These are phyloP conservation scores for Phalaenopsis hybrid DNA, from an alignment of 116 monocot genomes.

Conservation along the genomic window DNA sequence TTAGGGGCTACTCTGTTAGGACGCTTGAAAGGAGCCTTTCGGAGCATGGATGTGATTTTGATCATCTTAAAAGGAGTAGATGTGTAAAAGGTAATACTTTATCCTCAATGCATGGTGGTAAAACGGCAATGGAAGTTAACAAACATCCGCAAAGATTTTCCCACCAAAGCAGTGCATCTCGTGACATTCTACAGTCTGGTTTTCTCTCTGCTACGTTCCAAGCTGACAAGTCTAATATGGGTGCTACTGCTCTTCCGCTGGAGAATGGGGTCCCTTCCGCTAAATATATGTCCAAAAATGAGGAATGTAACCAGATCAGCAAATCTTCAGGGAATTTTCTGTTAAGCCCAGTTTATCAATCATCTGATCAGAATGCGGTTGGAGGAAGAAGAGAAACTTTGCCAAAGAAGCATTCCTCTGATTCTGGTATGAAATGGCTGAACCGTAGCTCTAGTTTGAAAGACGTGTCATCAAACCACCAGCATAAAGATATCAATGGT, in stretches of 20 bases:
- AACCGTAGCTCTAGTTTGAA: conserved; percentile 42
- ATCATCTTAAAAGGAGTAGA: conserved; percentile 1
- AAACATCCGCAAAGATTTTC: not conserved
- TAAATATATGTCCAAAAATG: not conserved
- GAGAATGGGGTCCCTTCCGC: not conserved
- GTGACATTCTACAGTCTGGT: not conserved
- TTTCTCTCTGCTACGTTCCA: not conserved
- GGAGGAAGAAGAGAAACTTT: conserved; percentile 19
- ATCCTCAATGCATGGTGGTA: not conserved
- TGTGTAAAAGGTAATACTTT: not conserved
- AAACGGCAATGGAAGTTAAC: not conserved
- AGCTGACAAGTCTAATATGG: not conserved
- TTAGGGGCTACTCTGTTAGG: not conserved
- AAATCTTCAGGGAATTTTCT: conserved; percentile 1
- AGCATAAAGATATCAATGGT: conserved; percentile 9
- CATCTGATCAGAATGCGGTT: conserved; percentile 8
- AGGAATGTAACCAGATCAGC: not conserved
- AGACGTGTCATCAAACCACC: conserved; percentile 13
- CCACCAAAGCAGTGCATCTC: not conserved
- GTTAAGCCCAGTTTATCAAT: not conserved
- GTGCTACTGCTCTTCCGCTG: not conserved
- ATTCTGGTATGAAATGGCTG: conserved; percentile 24
- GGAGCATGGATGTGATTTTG: not conserved
- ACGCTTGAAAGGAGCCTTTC: not conserved
- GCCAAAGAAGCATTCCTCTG: conserved; percentile 2